Evolutionary conservation across 108 stramenopile species (phyloP).

Genomic region (Bacterosira constricta): DNA sequence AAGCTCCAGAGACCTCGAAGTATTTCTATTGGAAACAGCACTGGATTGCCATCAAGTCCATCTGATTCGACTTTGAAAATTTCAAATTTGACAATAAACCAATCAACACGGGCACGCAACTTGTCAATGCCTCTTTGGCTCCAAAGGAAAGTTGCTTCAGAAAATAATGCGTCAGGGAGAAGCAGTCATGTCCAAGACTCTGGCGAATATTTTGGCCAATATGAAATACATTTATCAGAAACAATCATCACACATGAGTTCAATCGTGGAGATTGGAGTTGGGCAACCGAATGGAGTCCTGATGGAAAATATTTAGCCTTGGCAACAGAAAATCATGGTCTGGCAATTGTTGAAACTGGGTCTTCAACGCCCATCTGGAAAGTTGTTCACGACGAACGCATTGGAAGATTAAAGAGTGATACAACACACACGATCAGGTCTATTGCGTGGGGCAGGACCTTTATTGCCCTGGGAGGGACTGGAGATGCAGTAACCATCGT

Average conservation of each 20-base stretch:
- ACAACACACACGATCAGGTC: conserved; percentile 69
- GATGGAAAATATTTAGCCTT: conserved; percentile 69
- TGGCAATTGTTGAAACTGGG: conserved; percentile 63
- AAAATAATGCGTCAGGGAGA: not conserved
- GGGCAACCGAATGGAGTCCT: conserved; percentile 76
- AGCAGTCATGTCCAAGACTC: not conserved
- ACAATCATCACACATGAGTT: conserved; percentile 27
- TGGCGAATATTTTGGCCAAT: conserved; percentile 21
- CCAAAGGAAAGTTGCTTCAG: conserved; percentile 19
- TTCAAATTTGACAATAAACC: not conserved
- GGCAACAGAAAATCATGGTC: conserved; percentile 73
- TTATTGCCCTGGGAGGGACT: conserved; percentile 74
- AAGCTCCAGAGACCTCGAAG: not conserved
- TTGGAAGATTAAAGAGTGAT: conserved; percentile 35
- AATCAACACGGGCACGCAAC: conserved; percentile 1
- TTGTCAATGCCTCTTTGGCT: conserved; percentile 30
- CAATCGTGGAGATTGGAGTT: conserved; percentile 38
- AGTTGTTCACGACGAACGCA: conserved; percentile 59
- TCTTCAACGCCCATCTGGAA: conserved; percentile 57
- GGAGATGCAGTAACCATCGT: conserved; percentile 75
- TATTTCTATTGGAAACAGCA: not conserved
- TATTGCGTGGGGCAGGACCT: conserved; percentile 70
- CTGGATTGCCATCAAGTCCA: not conserved
- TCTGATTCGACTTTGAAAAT: not conserved
- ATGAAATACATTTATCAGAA: conserved; percentile 23